These are phyloP conservation scores for Synchytrium microbalum DNA, from an alignment of 371 early-diverging fungal species.

Conservation along the genomic window DNA sequence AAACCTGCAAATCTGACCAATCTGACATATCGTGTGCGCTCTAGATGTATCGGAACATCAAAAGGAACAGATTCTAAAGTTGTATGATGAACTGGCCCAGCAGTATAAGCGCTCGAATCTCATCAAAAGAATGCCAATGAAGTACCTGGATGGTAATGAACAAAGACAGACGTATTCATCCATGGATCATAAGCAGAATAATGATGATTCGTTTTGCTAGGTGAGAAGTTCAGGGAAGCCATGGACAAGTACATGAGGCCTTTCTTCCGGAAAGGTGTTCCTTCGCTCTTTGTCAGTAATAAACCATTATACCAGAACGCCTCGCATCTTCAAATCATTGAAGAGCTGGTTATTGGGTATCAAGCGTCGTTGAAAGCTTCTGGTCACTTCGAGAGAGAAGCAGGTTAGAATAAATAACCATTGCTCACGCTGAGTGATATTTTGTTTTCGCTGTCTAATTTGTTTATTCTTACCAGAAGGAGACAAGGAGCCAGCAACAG, in stretches of 20 bases:
- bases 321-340: conserved; percentile 58
- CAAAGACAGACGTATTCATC: not conserved
- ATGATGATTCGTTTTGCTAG: conserved; percentile 10
- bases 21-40: too few species aligned
- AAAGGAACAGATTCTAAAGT: conserved; percentile 17
- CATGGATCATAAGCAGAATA: not conserved
- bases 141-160: conserved; percentile 58
- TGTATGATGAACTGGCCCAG: conserved; percentile 48
- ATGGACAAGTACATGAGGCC: conserved; percentile 58
- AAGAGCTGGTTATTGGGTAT: conserved; percentile 56
- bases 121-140: conserved; percentile 64
- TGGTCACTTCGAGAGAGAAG: conserved; percentile 16
- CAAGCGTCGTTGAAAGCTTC: conserved; percentile 39
- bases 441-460: conserved; percentile 15
- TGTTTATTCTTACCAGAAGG: conserved; percentile 18
- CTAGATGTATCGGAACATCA: too few species aligned
- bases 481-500: conserved; percentile 68
- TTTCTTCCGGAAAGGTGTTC: conserved; percentile 82
- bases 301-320: conserved; percentile 62
- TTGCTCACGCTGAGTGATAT: conserved; percentile 21
- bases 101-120: conserved; percentile 78
- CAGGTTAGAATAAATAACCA: conserved; percentile 34
- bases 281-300: conserved; percentile 78
- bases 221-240: conserved; percentile 48
- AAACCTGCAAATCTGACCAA: conserved; percentile 21